Conservation (phyloP, 345 rosid genomes). For the Lumnitzera littorea region DNA sequence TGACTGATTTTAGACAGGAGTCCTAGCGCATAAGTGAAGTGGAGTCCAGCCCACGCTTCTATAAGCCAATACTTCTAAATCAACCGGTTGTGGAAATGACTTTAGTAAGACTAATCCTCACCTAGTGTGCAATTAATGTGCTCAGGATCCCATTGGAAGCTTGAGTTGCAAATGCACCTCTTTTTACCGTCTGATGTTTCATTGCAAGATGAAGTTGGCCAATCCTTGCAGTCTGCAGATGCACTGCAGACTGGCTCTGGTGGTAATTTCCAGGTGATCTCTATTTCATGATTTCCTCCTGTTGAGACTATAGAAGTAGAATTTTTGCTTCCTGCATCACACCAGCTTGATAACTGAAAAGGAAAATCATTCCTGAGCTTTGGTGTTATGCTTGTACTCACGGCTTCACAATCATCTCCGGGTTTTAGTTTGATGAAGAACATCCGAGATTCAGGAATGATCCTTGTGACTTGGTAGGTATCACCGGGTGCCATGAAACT, state of each 20-base stretch:
- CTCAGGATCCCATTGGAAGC: slow-evolving; percentile 36
- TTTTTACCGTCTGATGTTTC: slow-evolving; percentile 19
- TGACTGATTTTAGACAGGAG: no score
- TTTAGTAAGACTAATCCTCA: slow-evolving; percentile 3
- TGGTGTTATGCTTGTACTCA: neutral
- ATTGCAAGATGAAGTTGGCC: slow-evolving; percentile 47
- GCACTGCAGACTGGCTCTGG: slow-evolving; percentile 43
- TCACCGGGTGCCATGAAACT: slow-evolving; percentile 24
- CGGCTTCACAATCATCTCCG: slow-evolving; percentile 7
- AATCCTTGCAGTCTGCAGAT: slow-evolving; percentile 45
- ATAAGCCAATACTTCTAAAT: neutral
- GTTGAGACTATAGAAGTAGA: slow-evolving; percentile 13
- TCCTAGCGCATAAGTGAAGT: no score
- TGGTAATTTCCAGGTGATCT: slow-evolving; percentile 47
- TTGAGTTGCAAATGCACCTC: slow-evolving; percentile 41
- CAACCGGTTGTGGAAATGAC: neutral
- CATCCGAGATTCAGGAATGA: slow-evolving; percentile 24
- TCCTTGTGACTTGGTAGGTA: slow-evolving; percentile 32
- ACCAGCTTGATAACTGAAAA: slow-evolving; percentile 1
- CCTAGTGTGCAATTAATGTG: slow-evolving; percentile 43
- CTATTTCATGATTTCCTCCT: slow-evolving; percentile 35
- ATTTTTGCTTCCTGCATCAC: slow-evolving; percentile 8
- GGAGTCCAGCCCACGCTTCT: no score
- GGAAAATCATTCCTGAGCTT: slow-evolving; percentile 12
- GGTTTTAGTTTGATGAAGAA: slow-evolving; percentile 24